Evolutionary conservation across 164 flowering plant species (phyloP).

Genomic region (Akebia trifoliata): DNA sequence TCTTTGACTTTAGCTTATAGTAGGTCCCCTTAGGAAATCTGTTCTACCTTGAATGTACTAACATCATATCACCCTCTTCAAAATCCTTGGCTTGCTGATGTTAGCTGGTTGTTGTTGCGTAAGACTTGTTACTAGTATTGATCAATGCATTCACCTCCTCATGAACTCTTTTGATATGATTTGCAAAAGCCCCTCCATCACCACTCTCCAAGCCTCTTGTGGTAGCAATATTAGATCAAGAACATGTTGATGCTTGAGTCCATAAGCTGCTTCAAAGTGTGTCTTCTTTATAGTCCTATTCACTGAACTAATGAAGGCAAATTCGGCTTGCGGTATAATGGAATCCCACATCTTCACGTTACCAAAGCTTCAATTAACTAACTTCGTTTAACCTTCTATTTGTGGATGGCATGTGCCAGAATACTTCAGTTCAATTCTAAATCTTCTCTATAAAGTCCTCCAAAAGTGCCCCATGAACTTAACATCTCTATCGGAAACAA

Average conservation of each 20-base stretch:
- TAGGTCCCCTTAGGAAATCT: background rate
- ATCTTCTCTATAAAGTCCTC: too few species aligned
- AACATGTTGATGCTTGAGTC: background rate
- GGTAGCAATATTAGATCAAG: background rate
- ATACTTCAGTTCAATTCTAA: too few species aligned
- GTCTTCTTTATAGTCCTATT: background rate
- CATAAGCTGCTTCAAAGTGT: background rate
- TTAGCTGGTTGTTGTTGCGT: too few species aligned
- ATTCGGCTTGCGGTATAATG: background rate
- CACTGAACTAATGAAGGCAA: background rate
- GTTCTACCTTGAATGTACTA: background rate
- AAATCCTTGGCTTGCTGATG: background rate
- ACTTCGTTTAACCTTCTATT: too few species aligned
- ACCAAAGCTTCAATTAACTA: background rate
- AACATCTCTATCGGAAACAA: too few species aligned
- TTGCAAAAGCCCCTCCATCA: background rate
- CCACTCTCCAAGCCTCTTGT: background rate
- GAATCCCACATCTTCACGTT: too few species aligned
- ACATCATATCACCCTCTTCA: background rate
- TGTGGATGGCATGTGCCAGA: too few species aligned
- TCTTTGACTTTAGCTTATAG: background rate
- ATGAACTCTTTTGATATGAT: background rate
- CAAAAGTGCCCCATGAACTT: too few species aligned
- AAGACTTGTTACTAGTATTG: background rate
- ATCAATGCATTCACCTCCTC: background rate